Conservation (phyloP, 1,284 basidiomycete species). For the Austroboletus olivaceoglutinosus region DNA sequence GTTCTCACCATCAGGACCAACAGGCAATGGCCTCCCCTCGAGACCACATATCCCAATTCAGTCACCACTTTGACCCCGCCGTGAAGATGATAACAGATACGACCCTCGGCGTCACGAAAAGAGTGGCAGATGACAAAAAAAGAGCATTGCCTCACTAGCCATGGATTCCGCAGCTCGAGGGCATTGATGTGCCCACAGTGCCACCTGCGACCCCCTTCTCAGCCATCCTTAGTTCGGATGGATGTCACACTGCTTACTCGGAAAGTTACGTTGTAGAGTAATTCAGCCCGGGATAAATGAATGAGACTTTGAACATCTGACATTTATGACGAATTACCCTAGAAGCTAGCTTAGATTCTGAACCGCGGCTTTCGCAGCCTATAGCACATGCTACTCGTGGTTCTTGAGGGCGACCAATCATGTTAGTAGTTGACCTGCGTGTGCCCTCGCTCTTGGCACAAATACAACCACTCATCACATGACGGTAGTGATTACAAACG, state of each 20-base stretch:
- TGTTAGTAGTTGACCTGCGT: background rate
- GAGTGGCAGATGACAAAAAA: constrained; percentile 77
- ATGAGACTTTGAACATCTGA: too few relatives aligned
- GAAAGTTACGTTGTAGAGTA: too few relatives aligned
- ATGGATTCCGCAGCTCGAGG: background rate
- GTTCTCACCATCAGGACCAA: background rate
- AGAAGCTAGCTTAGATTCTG: too few relatives aligned
- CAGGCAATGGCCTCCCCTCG: constrained; percentile 87
- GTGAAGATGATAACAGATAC: constrained; percentile 99
- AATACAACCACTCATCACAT: background rate
- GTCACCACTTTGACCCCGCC: constrained; percentile 73
- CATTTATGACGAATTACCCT: too few relatives aligned
- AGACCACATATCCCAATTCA: constrained; percentile 84
- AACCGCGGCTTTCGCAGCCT: too few relatives aligned
- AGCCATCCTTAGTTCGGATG: constrained; percentile 34
- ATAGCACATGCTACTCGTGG: too few relatives aligned
- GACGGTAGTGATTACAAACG: background rate
- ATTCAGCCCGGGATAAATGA: too few relatives aligned
- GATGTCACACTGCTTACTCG: constrained; percentile 73
- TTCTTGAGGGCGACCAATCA: too few relatives aligned
- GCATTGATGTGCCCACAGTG: too few relatives aligned
- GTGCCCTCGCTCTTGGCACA: too few relatives aligned
- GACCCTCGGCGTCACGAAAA: constrained; percentile 89
- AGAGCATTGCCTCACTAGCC: constrained; percentile 31
- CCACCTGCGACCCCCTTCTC: background rate